These are phyloP conservation scores for Penicillium argentinense DNA, from an alignment of 495 filamentous ascomycete species.

Conservation along the genomic window DNA sequence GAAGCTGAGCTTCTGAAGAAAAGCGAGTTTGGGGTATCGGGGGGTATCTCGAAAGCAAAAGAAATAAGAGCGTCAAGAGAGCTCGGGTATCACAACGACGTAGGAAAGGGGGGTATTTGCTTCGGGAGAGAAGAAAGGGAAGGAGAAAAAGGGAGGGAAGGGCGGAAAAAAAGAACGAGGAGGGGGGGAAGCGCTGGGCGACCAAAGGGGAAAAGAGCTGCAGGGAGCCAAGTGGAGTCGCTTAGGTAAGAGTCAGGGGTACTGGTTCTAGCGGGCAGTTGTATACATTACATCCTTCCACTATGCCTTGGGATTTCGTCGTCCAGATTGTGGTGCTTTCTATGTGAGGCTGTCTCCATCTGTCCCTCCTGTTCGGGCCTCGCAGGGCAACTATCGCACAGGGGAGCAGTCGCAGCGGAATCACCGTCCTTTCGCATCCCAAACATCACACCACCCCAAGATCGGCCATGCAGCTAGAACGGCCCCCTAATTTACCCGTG, in stretches of 20 bases:
- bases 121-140: slow-evolving; percentile 24
- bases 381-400: no score
- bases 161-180: slow-evolving; percentile 30
- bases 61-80: slow-evolving; percentile 43
- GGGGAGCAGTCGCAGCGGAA: no score
- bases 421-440: no score
- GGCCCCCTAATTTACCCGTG: slow-evolving; percentile 27
- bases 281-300: no score
- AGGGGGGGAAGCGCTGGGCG: slow-evolving; percentile 27
- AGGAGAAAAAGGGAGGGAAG: slow-evolving; percentile 22
- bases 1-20: slow-evolving; percentile 31
- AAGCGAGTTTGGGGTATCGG: slow-evolving; percentile 35
- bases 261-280: no score
- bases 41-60: slow-evolving; percentile 44
- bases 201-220: slow-evolving; percentile 41
- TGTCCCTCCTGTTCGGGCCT: no score
- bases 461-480: slow-evolving; percentile 28
- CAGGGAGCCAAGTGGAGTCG: slow-evolving; percentile 37
- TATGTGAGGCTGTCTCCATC: no score
- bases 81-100: slow-evolving; percentile 51
- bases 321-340: no score
- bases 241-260: slow-evolving; percentile 11
- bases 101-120: slow-evolving; percentile 26
- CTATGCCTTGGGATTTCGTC: no score
- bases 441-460: slow-evolving; percentile 19